Base-by-base conservation (phyloP, 2,329 filamentous ascomycete genomes). In the Metarhizium brunneum region DNA sequence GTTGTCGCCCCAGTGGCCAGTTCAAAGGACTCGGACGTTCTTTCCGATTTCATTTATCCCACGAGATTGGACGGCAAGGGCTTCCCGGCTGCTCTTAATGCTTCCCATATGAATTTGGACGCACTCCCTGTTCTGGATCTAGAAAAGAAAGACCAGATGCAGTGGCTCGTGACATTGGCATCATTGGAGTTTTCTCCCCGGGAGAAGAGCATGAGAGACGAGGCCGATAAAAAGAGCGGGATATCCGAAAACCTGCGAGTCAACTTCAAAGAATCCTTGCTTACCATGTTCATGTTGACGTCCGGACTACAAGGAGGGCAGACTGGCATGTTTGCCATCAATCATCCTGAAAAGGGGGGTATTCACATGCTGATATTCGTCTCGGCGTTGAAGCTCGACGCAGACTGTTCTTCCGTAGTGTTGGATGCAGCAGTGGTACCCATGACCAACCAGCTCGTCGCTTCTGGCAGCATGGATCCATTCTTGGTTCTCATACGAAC, bases 231-330 rank as follows among this genome's bases (percentile, higher is more conserved):
- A 16, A 57, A 57, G 1, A 60, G 56, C 20, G 59, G 60, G n/a
- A 60, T 69, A 16, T 57, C 66, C 5, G 45, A 64, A 0, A 66
- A 73, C 3, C 55, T 65, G 3, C 69, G 75, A 0, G 61, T 76
- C 52, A 74, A 76, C 60, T 74, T 80, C 63, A 79, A 79, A 58
- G 74, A 78, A 56, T 74, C 75, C 0, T 54, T 80, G 11, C 74
- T 75, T 56, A 72, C 71, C 38, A 72, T 80, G 62, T 75, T 77
- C 59, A 75, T 74, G 71, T 57, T 76, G 29, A 62, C 70, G 3
- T 70, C 75, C 0, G 76, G 77, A 2, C 64, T 77, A 4, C 74
- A 78, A 47, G 75, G 73, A 6, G 69, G 68, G 0, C 71, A 75
- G 55, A 76, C 73, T 0, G 71, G 72, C 2, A 61, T 78, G 3